Base-by-base conservation (phyloP, 805 yeast species). In the Saturnispora diversa region DNA sequence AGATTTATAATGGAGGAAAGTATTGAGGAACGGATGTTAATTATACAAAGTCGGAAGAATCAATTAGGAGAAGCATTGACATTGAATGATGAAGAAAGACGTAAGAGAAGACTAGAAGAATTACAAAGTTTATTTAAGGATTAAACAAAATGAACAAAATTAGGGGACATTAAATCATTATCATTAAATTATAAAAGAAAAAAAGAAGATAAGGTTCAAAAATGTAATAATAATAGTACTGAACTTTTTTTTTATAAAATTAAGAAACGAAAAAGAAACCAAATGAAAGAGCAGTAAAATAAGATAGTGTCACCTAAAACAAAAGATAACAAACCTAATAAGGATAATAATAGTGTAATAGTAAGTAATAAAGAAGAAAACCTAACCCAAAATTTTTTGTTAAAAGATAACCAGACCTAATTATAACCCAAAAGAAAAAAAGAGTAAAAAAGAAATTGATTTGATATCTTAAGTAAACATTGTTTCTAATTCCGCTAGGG, bases 11-110 rank as follows among this genome's bases (percentile, higher is more conserved):
- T 88, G 61, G 80, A 80, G 49, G 77, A 77, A 35, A 77, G 90
- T 44, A 84, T 88, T 17, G 97, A 88, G 56, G 92, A 80, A 45
- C 77, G 86, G 50, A 90, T 88, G 92, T 65, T 90, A 36, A 70
- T 74, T 47, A 84, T 90, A 29, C 97, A 88, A 57, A 95, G 84
- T 47, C 65, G 88, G 28, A 90, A 88, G 56, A 70, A 81, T 50
- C 82, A 77, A 37, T 66, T 82, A 44, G 90, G 90, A n/a, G 88
- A 81, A 50, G 84, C 82, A 0, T 79, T 82, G 35, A 84, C 80
- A 30, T 76, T 74, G 3, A 83, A 75, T 46, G 90, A 82, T 51
- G 88, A 80, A 42, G 90, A 81, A 53, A 68, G 84, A 56, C 64
- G 84, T 39, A 74, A 72, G 53, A 68, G 79, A 54, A 66, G 85